Percentiles rank a stretch among this genome's conserved stretches.
Evolutionary conservation across 768 basidiomycete species (phyloP).

Genomic region (Termitomyces sp.): DNA sequence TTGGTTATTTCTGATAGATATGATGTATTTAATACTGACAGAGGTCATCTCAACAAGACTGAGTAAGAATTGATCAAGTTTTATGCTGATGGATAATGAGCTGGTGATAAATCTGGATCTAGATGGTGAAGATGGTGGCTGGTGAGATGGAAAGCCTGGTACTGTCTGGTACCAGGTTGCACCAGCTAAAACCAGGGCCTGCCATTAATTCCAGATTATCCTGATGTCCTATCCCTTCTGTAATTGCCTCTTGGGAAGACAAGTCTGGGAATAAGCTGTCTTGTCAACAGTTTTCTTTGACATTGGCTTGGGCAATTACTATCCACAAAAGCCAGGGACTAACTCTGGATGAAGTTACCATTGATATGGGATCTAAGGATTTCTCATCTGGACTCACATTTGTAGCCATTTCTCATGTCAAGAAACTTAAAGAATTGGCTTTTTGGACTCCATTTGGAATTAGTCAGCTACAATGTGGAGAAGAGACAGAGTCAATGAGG

Average conservation of each 20-base stretch:
- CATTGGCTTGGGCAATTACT: slow-evolving; percentile 72
- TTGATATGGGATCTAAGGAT: neutral
- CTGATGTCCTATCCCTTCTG: slow-evolving; percentile 17
- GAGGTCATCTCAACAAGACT: too few relatives aligned
- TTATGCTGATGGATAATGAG: too few relatives aligned
- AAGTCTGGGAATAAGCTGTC: slow-evolving; percentile 8
- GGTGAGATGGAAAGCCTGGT: too few relatives aligned
- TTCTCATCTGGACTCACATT: neutral
- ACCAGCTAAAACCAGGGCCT: too few relatives aligned
- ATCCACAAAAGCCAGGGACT: slow-evolving; percentile 81
- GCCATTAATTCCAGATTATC: too few relatives aligned
- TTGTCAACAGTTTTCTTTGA: slow-evolving; percentile 45
- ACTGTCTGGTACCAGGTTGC: too few relatives aligned
- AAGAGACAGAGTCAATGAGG: neutral
- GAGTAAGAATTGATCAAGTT: too few relatives aligned
- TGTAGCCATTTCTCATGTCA: neutral
- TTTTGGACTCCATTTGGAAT: neutral
- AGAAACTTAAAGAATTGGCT: slow-evolving; percentile 6
- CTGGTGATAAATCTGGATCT: too few relatives aligned
- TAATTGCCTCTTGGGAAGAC: slow-evolving; percentile 9
- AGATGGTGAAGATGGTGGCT: too few relatives aligned
- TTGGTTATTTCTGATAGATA: too few relatives aligned
- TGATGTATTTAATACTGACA: too few relatives aligned
- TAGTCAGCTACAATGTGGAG: neutral
- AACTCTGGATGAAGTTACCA: slow-evolving; percentile 37